Base-by-base conservation (phyloP, 2,329 filamentous ascomycete species). In the Bipolaris cookei region DNA sequence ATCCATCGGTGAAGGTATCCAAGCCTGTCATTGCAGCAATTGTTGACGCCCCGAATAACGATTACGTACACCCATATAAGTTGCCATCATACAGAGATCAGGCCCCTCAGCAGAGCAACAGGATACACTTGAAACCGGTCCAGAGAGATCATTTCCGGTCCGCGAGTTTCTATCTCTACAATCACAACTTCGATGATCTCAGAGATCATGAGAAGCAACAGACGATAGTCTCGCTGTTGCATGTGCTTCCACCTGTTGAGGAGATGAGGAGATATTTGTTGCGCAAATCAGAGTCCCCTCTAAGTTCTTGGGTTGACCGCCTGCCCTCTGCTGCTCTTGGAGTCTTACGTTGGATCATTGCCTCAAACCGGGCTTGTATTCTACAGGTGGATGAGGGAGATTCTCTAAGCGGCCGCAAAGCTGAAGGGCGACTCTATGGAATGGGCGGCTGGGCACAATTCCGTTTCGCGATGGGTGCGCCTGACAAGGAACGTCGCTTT, bases 361-460 rank as follows among this genome's bases (percentile, higher is more conserved):
- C 92, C 0, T 96, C 92, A 0, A 97, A 97, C 67, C 83, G 91
- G 43, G 94, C 93, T 0, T 93, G 89, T 65, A 95, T 97, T 58
- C 82, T 94, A 43, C 88, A 94, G 64, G 88, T 95, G 14, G 86
- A 88, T 41, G 58, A 65, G 5, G 62, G 60, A 6, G 62, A 63
- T 7, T 28, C 42, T 6, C 10, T 44, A 7, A 59, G 59, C 16
- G 62, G 60, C n/a, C 69, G 64, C 51, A 79, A 73, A 51, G 75
- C 70, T 30, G 77, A 79, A 34, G 81, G 88, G 59, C 82, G 81
- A 10, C 82, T 95, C 2, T 79, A 78, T 21, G 88, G 88, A 0
- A 86, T 94, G 78, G 68, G 80, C 0, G 80, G 77, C 2, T 94
- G 88, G 83, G 81, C 91, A 54, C 92, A 97, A 73, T 97, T 97